phyloP scores from a whole-genome alignment of 140 eudicot species.

The Bidens hawaiensis region DNA sequence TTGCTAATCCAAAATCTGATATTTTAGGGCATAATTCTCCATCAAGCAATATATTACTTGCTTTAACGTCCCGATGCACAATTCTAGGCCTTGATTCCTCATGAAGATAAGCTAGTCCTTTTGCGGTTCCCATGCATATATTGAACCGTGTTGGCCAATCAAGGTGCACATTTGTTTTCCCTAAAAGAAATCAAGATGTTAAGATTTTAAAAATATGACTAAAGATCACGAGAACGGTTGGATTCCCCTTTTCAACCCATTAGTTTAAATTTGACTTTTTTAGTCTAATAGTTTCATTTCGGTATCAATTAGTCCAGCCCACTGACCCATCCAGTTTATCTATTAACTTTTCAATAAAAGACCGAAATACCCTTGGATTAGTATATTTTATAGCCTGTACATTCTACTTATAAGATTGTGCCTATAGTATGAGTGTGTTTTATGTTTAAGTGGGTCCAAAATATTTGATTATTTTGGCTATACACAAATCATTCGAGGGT shows the following conservation, averaged over 20 bases:
- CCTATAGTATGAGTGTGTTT: too few species aligned
- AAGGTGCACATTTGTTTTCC: constrained; percentile 19
- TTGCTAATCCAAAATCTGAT: constrained; percentile 66
- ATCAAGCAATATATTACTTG: constrained; percentile 52
- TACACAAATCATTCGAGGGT: too few species aligned
- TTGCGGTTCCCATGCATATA: constrained; percentile 49
- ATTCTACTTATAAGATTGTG: too few species aligned
- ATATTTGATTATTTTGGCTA: too few species aligned
- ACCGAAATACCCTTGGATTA: too few species aligned
- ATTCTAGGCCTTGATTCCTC: constrained; percentile 42
- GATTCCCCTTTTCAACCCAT: background rate
- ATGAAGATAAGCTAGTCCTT: constrained; percentile 49
- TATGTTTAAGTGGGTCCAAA: too few species aligned
- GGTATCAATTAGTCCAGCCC: too few species aligned
- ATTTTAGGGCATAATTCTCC: constrained; percentile 54
- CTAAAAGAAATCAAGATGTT: constrained; percentile 16
- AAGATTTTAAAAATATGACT: background rate
- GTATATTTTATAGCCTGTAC: too few species aligned
- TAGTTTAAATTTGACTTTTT: too few species aligned
- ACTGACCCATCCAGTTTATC: too few species aligned
- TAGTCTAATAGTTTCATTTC: too few species aligned
- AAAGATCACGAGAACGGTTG: background rate
- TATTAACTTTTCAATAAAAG: too few species aligned
- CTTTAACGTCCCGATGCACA: constrained; percentile 51
- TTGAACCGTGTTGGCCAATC: constrained; percentile 38